Evolutionary conservation across 1,284 basidiomycete species (phyloP), one percentile per base, ranked within the genome.

Genomic region (Pascua guehoae): DNA sequence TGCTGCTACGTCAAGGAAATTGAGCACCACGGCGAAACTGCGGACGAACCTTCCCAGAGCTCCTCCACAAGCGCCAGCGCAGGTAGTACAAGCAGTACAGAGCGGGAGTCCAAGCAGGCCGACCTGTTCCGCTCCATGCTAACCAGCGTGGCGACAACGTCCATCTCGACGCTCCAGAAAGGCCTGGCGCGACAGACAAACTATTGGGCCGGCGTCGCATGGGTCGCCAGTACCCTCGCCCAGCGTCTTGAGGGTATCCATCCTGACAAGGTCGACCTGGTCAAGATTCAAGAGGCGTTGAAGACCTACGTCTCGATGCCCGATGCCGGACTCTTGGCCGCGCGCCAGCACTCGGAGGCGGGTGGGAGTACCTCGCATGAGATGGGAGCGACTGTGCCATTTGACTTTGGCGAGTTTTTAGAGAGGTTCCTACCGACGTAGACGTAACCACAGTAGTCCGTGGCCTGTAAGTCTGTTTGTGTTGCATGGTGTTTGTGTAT

Each of bases 1-100:
- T 65, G 61, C 47, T 66, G 63, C 55, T 66, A 66, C 53, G 48
- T 66, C 51, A 66, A 64, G 50, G 64, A 59, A 51, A 58, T 54
- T 12, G 54, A 56, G 45, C 41, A 47, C 40, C 24, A 32, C n/a
- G 49, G 38, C 9, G 40, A n/a, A 41, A 8, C 40, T 41, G 40
- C 40, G n/a, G 47, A 4, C n/a, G 18, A 16, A 9, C 10, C 47
- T 5, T 18, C 32, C n/a, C 24, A 42, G 40, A 12, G 40, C 12
- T 3, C 12, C 12, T 3, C 40, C 40, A 3, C 40, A 41, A 12
- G 12, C 40, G 2, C 42, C 42, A 5, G n/a, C 10, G 2, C 36
- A n/a, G 14, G 24, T 24, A 8, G 18, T n/a, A 8, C 24, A 40
- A 2, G 32, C 40, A 15, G 16, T 39, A 3, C 12, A 18, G 32